phyloP scores from a whole-genome alignment of 2,329 filamentous ascomycete species.

The Apiospora saccharicola region DNA sequence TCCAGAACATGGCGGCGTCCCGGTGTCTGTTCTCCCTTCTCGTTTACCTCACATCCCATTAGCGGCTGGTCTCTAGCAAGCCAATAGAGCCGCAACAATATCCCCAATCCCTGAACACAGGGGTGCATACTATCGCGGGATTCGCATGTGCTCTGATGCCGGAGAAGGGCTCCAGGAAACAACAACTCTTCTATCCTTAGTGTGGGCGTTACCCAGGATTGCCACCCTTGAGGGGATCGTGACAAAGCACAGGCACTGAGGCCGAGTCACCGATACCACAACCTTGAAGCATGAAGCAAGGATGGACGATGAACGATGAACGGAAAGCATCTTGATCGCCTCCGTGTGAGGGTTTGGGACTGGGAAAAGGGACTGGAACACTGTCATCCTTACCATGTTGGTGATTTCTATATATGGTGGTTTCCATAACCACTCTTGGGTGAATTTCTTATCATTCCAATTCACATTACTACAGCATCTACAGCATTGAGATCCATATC shows the following conservation, averaged over 20 bases:
- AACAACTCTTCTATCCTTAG: neutral
- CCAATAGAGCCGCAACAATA: neutral
- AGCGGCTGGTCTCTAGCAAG: neutral
- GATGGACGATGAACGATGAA: neutral
- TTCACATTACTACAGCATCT: neutral
- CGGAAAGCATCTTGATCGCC: neutral
- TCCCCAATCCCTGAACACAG: neutral
- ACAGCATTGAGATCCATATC: neutral
- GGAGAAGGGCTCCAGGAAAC: neutral
- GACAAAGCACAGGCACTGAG: neutral
- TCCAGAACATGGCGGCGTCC: neutral
- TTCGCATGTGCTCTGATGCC: neutral
- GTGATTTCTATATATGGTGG: neutral
- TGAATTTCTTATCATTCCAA: neutral
- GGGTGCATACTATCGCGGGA: neutral
- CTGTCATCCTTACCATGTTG: neutral
- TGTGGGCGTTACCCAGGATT: neutral
- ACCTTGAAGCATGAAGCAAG: neutral
- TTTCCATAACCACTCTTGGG: neutral
- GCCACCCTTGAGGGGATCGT: neutral
- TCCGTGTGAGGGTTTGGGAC: neutral
- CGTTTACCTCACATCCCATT: neutral
- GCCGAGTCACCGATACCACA: neutral
- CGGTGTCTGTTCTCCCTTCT: neutral
- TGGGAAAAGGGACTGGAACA: neutral